Evolutionary conservation across 129 eudicot genomes (phyloP), one percentile per base, ranked within the genome.

Genomic region (Centella asiatica): DNA sequence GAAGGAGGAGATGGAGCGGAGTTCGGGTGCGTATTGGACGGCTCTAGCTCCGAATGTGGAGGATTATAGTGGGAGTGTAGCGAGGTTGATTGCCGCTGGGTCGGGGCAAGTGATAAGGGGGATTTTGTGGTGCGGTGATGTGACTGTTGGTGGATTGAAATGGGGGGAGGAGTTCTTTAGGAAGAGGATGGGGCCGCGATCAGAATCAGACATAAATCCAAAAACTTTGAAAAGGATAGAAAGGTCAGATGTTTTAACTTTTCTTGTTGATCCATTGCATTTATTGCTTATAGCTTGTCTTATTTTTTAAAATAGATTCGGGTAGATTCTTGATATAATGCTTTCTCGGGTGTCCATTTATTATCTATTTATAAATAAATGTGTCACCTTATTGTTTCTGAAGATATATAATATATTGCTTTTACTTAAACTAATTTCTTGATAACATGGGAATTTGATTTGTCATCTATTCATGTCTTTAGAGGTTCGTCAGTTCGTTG

Each of bases 61-160:
- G 83, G 96, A 93, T 40, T 87, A 88, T 42, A 88, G 96, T 47
- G 78, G 87, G 9, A 48, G 74, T 23, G 81, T 73, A 22, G 92
- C 99, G 13, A 74, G 72, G 80, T 50, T 78, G 85, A 88, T 93
- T 69, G 96, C 96, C 4, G 66, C 82, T 0, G 96, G 99, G 11
- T 87, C 99, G 23, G 96, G 89, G 12, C 82, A 80, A 74, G 66
- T 93, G 67, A 76, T 88, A 14, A 81, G 65, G 77, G 96, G 99
- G 89, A 88, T 93, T 25, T 75, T 93, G 80, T 93, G 99, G 99
- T 93, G 96, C 74, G 96, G 99, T 48, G 96, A 93, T 76, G 81
- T 88, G 33, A 88, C 96, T 25, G 86, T 77, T 47, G 99, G 89
- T 67, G 69, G 96, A 73, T 65, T 93, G 47, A 87, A 70, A 51